Conservation (phyloP, 2,329 filamentous ascomycete species). For the Parastagonospora avenae region DNA sequence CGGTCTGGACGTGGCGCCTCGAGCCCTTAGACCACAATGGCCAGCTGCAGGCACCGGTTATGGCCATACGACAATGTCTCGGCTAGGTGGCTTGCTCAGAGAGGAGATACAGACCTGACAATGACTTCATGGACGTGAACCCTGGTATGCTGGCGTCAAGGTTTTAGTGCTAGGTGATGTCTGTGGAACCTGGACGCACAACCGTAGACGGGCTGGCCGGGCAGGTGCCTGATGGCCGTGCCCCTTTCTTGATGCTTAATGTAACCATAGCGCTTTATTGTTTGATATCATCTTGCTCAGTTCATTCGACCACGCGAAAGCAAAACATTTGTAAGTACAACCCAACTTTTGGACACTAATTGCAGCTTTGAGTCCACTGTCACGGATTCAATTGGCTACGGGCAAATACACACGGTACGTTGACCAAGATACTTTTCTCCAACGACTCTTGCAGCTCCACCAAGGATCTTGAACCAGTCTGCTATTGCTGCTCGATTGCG, state of each 20-base stretch:
- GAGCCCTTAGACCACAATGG: conserved; percentile 16
- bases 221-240: background rate
- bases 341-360: background rate
- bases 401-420: background rate
- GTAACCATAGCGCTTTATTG: conserved; percentile 3
- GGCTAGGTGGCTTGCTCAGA: conserved; percentile 14
- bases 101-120: conserved; percentile 5
- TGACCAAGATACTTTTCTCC: background rate
- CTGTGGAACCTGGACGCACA: conserved; percentile 5
- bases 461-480: no score
- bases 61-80: conserved; percentile 10
- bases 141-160: background rate
- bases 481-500: no score
- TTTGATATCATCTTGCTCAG: background rate
- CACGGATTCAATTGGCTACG: background rate
- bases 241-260: conserved; percentile 6
- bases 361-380: background rate
- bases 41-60: conserved; percentile 21
- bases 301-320: background rate
- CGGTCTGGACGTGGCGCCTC: conserved; percentile 10
- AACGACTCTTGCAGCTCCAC: no score
- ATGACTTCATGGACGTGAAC: conserved; percentile 17
- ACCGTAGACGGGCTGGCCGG: conserved; percentile 8
- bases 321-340: background rate
- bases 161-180: background rate